Percentiles rank a stretch among this genome's conserved stretches.
Evolutionary conservation across 2,329 filamentous ascomycete genomes (phyloP).

Genomic region (Aureobasidium mangrovei): DNA sequence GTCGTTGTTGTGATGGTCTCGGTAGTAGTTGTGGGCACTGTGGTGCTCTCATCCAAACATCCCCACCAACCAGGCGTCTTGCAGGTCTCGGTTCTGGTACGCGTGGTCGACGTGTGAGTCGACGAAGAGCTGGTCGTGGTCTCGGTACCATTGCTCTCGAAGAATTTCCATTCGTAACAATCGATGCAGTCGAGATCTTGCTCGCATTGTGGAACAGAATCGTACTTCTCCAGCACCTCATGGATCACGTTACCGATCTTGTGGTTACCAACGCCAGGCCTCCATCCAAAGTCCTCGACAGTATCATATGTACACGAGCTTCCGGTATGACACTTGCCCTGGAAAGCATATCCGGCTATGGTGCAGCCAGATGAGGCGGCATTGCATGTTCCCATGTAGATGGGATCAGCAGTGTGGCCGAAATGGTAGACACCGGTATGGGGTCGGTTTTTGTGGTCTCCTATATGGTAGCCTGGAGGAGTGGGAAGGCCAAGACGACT

Average conservation of each 20-base stretch:
- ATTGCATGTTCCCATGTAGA: constrained; percentile 91
- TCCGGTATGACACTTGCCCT: constrained; percentile 86
- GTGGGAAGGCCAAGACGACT: constrained; percentile 74
- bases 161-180: constrained; percentile 90
- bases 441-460: constrained; percentile 59
- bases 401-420: constrained; percentile 89
- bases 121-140: constrained; percentile 51
- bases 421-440: constrained; percentile 81
- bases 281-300: constrained; percentile 83
- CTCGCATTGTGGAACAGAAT: constrained; percentile 67
- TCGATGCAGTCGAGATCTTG: constrained; percentile 72
- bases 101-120: constrained; percentile 44
- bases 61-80: constrained; percentile 92
- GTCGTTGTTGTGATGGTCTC: constrained; percentile 42
- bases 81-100: constrained; percentile 72
- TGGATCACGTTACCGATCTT: constrained; percentile 81
- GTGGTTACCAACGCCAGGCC: constrained; percentile 83
- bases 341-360: constrained; percentile 85
- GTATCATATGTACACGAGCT: constrained; percentile 86
- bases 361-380: constrained; percentile 82
- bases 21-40: constrained; percentile 31
- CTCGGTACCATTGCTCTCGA: constrained; percentile 81
- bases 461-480: constrained; percentile 68
- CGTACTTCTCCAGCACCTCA: constrained; percentile 78
- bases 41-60: constrained; percentile 54